A percentile compares a stretch with the other conserved stretches of the same genome.
Conservation (phyloP, 202 grass and related monocot genomes). For the Zizania palustris region DNA sequence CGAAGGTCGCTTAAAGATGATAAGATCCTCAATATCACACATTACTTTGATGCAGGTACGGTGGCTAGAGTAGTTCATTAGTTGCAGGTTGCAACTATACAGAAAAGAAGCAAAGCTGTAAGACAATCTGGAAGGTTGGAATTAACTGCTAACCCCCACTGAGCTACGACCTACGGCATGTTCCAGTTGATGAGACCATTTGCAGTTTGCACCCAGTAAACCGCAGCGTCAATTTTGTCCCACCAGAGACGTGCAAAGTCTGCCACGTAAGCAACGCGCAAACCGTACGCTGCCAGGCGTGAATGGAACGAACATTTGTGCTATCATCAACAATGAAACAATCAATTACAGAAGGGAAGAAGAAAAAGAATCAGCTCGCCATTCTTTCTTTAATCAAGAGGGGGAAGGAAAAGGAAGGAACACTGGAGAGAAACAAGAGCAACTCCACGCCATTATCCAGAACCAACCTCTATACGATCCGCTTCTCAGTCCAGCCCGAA, state of each 20-base stretch:
- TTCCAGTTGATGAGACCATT: no score
- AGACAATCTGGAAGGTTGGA: no score
- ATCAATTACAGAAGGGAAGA: constrained; percentile 58
- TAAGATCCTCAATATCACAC: no score
- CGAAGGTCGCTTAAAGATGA: no score
- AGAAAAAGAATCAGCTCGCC: constrained; percentile 60
- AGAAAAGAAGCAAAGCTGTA: no score
- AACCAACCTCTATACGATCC: constrained; percentile 29
- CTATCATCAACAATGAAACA: constrained; percentile 66
- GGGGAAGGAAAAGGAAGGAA: constrained; percentile 12
- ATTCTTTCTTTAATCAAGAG: constrained; percentile 58
- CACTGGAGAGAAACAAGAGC: constrained; percentile 28
- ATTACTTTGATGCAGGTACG: no score
- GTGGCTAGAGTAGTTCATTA: no score
- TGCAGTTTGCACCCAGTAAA: no score
- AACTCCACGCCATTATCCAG: constrained; percentile 28
- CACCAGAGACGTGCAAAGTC: not conserved
- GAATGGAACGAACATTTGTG: constrained; percentile 49
- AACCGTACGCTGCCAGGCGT: not conserved
- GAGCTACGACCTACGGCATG: no score
- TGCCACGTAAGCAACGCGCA: not conserved
- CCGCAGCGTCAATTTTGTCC: no score
- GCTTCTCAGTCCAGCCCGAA: constrained; percentile 24
- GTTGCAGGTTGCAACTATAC: no score
- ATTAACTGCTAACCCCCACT: no score